These are phyloP conservation scores for Saccharomycopsis sp. DNA, from an alignment of 805 yeast species.

Conservation along the genomic window DNA sequence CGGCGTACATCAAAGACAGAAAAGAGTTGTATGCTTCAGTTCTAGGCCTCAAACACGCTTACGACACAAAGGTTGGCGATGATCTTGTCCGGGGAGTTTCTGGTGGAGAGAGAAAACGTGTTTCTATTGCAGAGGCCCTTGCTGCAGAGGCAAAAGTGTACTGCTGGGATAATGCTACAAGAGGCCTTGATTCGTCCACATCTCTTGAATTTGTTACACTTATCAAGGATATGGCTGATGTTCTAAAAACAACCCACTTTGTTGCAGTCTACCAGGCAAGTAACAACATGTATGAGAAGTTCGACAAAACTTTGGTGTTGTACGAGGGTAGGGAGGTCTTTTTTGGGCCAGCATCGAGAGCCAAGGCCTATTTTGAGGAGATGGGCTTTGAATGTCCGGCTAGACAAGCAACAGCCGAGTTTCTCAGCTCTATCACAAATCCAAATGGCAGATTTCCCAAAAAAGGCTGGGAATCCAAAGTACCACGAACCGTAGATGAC, in stretches of 20 bases:
- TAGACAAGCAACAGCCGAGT: constrained; percentile 61
- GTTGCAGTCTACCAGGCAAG: constrained; percentile 69
- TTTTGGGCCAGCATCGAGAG: constrained; percentile 38
- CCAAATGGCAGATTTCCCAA: constrained; percentile 40
- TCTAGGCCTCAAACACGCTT: constrained; percentile 56
- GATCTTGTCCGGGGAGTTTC: constrained; percentile 66
- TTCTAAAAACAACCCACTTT: constrained; percentile 47
- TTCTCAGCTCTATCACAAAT: constrained; percentile 53
- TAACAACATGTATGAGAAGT: constrained; percentile 55
- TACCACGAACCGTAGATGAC: constrained; percentile 41
- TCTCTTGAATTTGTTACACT: constrained; percentile 70
- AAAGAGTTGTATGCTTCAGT: constrained; percentile 37
- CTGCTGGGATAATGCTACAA: constrained; percentile 78
- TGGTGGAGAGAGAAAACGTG: constrained; percentile 84
- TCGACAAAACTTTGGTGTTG: constrained; percentile 52
- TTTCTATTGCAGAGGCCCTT: constrained; percentile 72
- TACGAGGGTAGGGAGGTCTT: constrained; percentile 43
- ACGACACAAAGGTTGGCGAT: constrained; percentile 55
- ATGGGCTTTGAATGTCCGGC: constrained; percentile 50
- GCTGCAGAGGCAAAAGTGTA: constrained; percentile 57
- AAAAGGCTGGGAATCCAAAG: constrained; percentile 34
- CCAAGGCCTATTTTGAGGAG: constrained; percentile 41
- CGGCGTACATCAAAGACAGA: constrained; percentile 32
- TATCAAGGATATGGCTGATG: constrained; percentile 52
- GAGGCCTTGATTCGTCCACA: constrained; percentile 81